Conservation (phyloP, 257 asterid species). For the Handroanthus guayacan region DNA sequence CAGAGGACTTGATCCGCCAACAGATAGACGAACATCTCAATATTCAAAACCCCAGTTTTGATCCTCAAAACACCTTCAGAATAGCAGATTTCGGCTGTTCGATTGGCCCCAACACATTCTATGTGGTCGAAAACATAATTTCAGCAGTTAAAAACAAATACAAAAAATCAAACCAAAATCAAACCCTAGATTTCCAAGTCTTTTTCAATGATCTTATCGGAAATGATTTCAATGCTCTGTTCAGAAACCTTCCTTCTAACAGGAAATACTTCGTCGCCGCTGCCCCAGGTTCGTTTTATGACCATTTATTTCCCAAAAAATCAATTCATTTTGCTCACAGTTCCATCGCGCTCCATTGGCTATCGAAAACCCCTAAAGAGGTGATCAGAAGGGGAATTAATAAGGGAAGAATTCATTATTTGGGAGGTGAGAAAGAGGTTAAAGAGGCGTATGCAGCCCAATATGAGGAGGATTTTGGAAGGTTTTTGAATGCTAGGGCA, state of each 20-base stretch:
- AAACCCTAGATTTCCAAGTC: constrained; percentile 50
- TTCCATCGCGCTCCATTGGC: constrained; percentile 67
- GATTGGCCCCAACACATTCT: constrained; percentile 60
- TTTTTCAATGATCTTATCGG: constrained; percentile 55
- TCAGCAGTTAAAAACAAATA: constrained; percentile 41
- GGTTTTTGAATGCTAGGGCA: too few relatives aligned
- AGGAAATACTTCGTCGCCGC: constrained; percentile 43
- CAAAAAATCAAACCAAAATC: constrained; percentile 21
- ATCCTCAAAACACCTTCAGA: constrained; percentile 32
- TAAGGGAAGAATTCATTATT: constrained; percentile 57
- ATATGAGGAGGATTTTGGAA: neutral
- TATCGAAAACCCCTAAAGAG: constrained; percentile 52
- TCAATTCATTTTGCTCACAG: constrained; percentile 56
- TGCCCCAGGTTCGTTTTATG: constrained; percentile 64
- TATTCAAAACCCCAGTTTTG: constrained; percentile 6
- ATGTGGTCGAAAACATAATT: constrained; percentile 54
- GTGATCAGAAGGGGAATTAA: constrained; percentile 45
- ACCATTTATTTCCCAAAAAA: constrained; percentile 47
- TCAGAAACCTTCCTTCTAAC: constrained; percentile 42
- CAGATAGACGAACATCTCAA: constrained; percentile 47
- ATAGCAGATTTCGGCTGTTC: constrained; percentile 70
- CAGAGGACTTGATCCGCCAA: constrained; percentile 41
- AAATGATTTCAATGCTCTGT: constrained; percentile 71
- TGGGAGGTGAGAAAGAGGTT: constrained; percentile 46
- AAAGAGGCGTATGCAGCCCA: neutral